These are phyloP conservation scores for Coniochaeta sp. DNA, from an alignment of 2,329 filamentous ascomycete genomes.

Conservation along the genomic window DNA sequence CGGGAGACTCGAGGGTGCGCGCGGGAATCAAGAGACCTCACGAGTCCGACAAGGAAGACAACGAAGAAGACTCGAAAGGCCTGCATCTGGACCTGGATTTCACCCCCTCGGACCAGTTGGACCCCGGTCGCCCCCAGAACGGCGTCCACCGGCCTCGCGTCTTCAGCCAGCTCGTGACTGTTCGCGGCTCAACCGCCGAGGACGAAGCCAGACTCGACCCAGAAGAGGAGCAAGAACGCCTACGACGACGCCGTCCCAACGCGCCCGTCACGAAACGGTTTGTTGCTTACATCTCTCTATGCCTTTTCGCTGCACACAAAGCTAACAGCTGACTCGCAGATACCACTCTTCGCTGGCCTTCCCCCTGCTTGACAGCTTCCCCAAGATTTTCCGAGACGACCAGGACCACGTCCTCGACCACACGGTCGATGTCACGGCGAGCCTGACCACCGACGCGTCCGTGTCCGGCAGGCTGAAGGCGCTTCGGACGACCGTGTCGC, in stretches of 20 bases:
- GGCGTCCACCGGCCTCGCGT: constrained; percentile 25
- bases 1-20: constrained; percentile 15
- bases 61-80: constrained; percentile 18
- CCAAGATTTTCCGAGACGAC: constrained; percentile 57
- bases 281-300: not conserved
- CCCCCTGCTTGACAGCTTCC: constrained; percentile 78
- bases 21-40: constrained; percentile 9
- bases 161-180: constrained; percentile 33
- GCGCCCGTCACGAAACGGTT: constrained; percentile 18
- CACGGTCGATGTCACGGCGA: constrained; percentile 43
- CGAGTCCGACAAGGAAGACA: constrained; percentile 16
- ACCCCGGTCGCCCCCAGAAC: constrained; percentile 11
- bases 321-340: constrained; percentile 20
- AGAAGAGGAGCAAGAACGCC: constrained; percentile 12
- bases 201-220: constrained; percentile 17
- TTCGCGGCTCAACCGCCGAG: constrained; percentile 18
- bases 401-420: constrained; percentile 25
- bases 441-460: constrained; percentile 66
- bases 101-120: constrained; percentile 29
- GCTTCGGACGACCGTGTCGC: constrained; percentile 56
- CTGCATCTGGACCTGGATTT: constrained; percentile 31
- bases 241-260: constrained; percentile 15
- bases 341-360: constrained; percentile 54
- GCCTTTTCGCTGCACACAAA: not conserved
- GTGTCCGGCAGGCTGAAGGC: constrained; percentile 63